phyloP scores from a whole-genome alignment of 306 rosid genomes.

The Quillaja saponaria region DNA sequence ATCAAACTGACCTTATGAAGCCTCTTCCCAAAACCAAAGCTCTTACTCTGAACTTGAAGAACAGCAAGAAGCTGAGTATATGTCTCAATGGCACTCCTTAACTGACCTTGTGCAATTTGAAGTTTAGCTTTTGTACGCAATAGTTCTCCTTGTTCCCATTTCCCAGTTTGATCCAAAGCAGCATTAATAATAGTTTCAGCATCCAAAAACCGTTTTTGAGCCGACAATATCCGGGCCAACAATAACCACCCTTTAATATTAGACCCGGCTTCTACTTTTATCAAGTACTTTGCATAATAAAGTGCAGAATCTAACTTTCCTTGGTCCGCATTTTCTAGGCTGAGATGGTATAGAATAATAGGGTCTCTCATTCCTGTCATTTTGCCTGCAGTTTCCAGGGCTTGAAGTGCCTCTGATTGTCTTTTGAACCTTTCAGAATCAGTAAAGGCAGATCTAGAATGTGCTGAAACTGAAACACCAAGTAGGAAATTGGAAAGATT shows the following conservation, averaged over 20 bases:
- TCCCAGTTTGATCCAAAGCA: conserved; percentile 86
- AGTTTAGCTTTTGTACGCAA: conserved; percentile 87
- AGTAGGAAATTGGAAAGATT: conserved; percentile 64
- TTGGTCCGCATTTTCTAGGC: conserved; percentile 75
- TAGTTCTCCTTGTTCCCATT: conserved; percentile 88
- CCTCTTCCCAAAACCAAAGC: conserved; percentile 51
- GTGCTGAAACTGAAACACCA: conserved; percentile 74
- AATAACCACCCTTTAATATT: conserved; percentile 71
- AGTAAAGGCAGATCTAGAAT: conserved; percentile 55
- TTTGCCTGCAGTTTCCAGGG: conserved; percentile 61
- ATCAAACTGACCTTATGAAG: conserved; percentile 52
- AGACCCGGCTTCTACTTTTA: conserved; percentile 69
- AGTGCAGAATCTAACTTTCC: conserved; percentile 77
- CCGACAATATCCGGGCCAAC: conserved; percentile 76
- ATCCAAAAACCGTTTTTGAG: conserved; percentile 67
- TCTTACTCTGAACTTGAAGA: conserved; percentile 82
- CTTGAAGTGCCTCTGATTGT: conserved; percentile 68
- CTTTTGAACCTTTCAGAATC: conserved; percentile 62
- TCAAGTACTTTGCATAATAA: conserved; percentile 53
- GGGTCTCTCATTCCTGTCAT: conserved; percentile 65
- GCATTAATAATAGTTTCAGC: conserved; percentile 68
- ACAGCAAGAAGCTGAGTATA: conserved; percentile 69
- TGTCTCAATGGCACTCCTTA: conserved; percentile 65
- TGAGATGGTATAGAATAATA: conserved; percentile 55
- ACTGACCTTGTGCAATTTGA: conserved; percentile 67